Evolutionary conservation across 768 basidiomycete species (phyloP).

Genomic region (Dioszegia crocea): DNA sequence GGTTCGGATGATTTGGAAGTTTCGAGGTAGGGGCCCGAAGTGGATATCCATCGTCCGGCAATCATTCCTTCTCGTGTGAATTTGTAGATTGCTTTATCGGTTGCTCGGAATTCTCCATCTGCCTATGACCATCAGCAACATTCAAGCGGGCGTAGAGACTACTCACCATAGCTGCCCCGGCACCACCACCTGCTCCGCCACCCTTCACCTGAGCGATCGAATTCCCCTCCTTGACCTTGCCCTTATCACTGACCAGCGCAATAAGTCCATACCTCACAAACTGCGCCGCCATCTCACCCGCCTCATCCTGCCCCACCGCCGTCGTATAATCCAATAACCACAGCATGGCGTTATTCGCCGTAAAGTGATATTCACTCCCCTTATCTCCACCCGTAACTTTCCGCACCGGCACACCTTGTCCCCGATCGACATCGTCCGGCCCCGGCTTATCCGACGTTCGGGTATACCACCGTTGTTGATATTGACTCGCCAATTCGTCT

Average conservation of each 20-base stretch:
- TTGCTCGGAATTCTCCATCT: conserved; percentile 92
- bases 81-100: conserved; percentile 89
- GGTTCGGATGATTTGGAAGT: conserved; percentile 14
- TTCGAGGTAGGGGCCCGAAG: not conserved
- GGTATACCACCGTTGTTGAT: conserved; percentile 22
- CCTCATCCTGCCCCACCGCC: conserved; percentile 90
- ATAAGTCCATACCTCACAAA: conserved; percentile 94
- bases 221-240: conserved; percentile 39
- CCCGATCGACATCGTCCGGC: conserved; percentile 39
- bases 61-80: conserved; percentile 87
- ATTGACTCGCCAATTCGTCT: conserved; percentile 69
- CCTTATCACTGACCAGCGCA: conserved; percentile 59
- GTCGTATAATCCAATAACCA: conserved; percentile 98
- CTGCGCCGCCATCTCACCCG: conserved; percentile 94
- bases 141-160: not conserved
- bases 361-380: conserved; percentile 62
- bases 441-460: conserved; percentile 16
- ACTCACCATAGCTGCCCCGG: conserved; percentile 41
- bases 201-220: conserved; percentile 37
- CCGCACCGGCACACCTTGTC: conserved; percentile 40
- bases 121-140: not conserved
- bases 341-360: conserved; percentile 80
- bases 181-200: conserved; percentile 39
- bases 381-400: conserved; percentile 41
- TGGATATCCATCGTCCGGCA: conserved; percentile 67